These are phyloP conservation scores for Pinus albicaulis DNA, from an alignment of 75 land plant species.

Conservation along the genomic window DNA sequence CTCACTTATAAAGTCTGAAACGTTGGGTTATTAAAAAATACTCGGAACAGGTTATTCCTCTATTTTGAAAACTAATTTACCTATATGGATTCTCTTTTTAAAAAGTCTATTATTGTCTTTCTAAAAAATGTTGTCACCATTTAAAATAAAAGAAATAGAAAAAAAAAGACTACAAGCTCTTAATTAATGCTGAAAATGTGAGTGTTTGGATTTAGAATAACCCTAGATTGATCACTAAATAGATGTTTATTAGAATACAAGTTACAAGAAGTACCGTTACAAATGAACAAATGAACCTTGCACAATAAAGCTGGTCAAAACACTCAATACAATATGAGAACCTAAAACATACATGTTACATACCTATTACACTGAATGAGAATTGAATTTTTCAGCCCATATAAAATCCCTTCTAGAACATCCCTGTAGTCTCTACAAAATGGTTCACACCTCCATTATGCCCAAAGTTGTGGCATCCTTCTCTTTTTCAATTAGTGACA, in stretches of 20 bases:
- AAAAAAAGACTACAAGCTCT: not conserved
- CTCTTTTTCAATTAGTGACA: constrained; percentile 87
- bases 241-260: constrained; percentile 84
- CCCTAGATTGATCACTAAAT: constrained; percentile 89
- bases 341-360: not conserved
- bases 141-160: not conserved
- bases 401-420: not conserved
- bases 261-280: constrained; percentile 78
- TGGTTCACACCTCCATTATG: constrained; percentile 73
- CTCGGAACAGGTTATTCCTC: too few species aligned
- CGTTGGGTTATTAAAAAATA: too few species aligned
- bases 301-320: constrained; percentile 10
- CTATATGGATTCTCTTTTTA: too few species aligned
- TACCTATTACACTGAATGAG: not conserved
- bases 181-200: not conserved
- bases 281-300: constrained; percentile 97
- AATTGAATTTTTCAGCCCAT: not conserved
- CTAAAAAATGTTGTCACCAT: not conserved
- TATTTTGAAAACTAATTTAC: too few species aligned
- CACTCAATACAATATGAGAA: not conserved
- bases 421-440: not conserved
- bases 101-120: too few species aligned
- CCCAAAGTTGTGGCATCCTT: constrained; percentile 87
- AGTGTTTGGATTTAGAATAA: constrained; percentile 13
- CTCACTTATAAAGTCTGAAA: too few species aligned